Evolutionary conservation across 1,284 basidiomycete genomes (phyloP).

Genomic region (Cryptococcus jaspeensis): DNA sequence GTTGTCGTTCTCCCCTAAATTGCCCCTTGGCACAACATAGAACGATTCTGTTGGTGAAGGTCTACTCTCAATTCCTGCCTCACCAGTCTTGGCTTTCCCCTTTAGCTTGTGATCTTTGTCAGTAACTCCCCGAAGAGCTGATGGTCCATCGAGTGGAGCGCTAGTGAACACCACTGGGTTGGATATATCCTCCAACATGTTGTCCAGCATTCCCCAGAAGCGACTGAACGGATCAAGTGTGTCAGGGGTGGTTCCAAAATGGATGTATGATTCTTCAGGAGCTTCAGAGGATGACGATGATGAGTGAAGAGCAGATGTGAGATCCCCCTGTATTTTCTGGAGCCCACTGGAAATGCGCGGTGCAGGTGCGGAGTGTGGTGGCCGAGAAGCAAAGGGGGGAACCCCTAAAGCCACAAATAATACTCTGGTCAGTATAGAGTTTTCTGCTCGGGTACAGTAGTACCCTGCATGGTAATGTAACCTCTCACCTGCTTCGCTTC

Average conservation of each 20-base stretch:
- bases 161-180: conserved; percentile 49
- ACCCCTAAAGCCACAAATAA: conserved; percentile 13
- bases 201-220: conserved; percentile 53
- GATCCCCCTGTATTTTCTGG: conserved; percentile 8
- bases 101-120: conserved; percentile 3
- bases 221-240: conserved; percentile 47
- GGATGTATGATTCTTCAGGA: conserved; percentile 33
- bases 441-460: no score
- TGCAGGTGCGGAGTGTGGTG: conserved; percentile 9
- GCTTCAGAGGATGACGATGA: conserved; percentile 37
- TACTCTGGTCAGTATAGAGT: background rate
- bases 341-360: background rate
- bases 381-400: conserved; percentile 39
- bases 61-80: conserved; percentile 13
- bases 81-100: conserved; percentile 3
- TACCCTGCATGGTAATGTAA: background rate
- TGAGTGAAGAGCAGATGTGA: conserved; percentile 34
- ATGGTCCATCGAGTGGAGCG: conserved; percentile 26
- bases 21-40: conserved; percentile 29
- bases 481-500: background rate
- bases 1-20: background rate
- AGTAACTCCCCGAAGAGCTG: conserved; percentile 1
- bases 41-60: conserved; percentile 39
- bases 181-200: conserved; percentile 47
- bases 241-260: conserved; percentile 38